Percentiles rank a stretch among this genome's conserved stretches.
phyloP scores from a whole-genome alignment of 768 basidiomycete species.

The Rhodotorula diobovata region DNA sequence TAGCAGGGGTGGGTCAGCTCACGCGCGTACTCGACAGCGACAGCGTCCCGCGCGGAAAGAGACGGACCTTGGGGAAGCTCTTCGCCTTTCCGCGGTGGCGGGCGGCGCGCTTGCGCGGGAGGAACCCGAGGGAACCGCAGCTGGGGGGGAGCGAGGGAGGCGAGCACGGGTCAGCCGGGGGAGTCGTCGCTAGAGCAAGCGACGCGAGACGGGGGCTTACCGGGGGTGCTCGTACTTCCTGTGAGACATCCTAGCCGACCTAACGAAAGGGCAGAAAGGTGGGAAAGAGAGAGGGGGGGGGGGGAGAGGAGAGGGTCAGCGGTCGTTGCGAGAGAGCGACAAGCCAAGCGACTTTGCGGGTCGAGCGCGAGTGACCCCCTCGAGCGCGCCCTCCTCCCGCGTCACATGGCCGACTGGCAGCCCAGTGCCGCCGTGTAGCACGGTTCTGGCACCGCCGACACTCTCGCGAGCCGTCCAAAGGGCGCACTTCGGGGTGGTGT shows the following conservation, averaged over 20 bases:
- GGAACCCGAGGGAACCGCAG: slow-evolving; percentile 86
- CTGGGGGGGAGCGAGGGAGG: slow-evolving; percentile 1
- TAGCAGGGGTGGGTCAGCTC: slow-evolving; percentile 31
- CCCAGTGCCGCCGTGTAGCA: too few relatives aligned
- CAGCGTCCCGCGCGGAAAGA: too few relatives aligned
- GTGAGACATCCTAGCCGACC: slow-evolving; percentile 38
- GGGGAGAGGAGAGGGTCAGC: slow-evolving; percentile 9
- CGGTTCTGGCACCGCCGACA: not conserved
- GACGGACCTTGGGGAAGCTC: slow-evolving; percentile 90
- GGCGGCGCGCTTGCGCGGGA: slow-evolving; percentile 92
- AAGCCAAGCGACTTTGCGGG: not conserved
- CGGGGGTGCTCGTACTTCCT: slow-evolving; percentile 42
- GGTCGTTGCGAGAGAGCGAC: too few relatives aligned
- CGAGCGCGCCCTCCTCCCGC: not conserved
- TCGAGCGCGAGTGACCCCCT: not conserved
- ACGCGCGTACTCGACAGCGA: too few relatives aligned
- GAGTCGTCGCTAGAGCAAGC: not conserved
- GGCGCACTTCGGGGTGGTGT: not conserved
- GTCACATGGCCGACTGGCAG: too few relatives aligned
- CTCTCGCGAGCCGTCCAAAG: not conserved
- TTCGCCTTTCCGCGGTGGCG: slow-evolving; percentile 99
- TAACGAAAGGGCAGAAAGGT: not conserved
- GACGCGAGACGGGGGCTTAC: not conserved
- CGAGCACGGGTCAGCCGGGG: not conserved
- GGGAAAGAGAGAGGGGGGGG: not conserved